Conservation (phyloP, 192 early-diverging fungal species). For the Coemansia sp. region DNA sequence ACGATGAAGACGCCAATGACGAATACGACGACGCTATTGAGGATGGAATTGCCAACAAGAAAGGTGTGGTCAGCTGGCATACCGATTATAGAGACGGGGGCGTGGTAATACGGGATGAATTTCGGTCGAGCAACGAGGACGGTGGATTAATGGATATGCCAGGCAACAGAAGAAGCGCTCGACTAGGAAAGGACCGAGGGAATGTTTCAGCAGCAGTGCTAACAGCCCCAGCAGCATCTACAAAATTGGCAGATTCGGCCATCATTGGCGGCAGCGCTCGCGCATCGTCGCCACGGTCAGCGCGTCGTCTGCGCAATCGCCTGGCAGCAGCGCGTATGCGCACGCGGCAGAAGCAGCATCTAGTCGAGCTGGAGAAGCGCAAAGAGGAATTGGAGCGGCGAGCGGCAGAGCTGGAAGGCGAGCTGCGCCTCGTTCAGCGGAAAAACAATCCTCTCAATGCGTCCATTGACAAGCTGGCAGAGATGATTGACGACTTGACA, state of each 20-base stretch:
- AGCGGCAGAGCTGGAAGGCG: slow-evolving; percentile 24
- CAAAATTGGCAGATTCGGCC: background rate
- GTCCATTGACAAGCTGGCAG: slow-evolving; percentile 27
- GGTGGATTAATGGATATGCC: background rate
- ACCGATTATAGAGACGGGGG: background rate
- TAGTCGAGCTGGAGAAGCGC: slow-evolving; percentile 37
- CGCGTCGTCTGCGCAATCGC: slow-evolving; percentile 28
- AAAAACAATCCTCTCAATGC: slow-evolving; percentile 26
- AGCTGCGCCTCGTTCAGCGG: slow-evolving; percentile 24
- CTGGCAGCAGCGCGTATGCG: slow-evolving; percentile 46
- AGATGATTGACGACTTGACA: slow-evolving; percentile 39
- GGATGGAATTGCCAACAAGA: background rate
- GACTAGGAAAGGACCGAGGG: too few species aligned
- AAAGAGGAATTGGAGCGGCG: slow-evolving; percentile 27
- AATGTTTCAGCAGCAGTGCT: too few species aligned
- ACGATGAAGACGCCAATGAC: background rate
- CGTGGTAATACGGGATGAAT: too few species aligned
- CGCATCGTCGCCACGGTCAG: slow-evolving; percentile 32
- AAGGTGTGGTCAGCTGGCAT: background rate
- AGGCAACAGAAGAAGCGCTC: background rate
- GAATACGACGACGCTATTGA: background rate
- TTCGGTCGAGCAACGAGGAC: background rate
- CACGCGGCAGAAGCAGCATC: slow-evolving; percentile 39
- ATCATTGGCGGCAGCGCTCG: background rate
- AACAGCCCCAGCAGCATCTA: too few species aligned